Evolutionary conservation across 73 alveolate species (phyloP).

Genomic region (Blepharisma stoltei): DNA sequence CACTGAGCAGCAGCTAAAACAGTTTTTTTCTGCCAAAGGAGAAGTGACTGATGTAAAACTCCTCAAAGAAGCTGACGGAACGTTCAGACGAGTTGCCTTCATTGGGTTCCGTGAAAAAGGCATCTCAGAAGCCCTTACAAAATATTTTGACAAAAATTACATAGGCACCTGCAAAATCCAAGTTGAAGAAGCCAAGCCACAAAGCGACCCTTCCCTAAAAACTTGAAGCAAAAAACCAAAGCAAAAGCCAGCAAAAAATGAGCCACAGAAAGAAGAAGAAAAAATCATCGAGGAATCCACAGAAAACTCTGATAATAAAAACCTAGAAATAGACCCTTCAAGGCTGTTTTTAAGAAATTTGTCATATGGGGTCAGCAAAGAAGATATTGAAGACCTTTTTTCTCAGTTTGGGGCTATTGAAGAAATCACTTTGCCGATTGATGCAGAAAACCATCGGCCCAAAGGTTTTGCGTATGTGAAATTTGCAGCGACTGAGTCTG

Average conservation of each 20-base stretch:
- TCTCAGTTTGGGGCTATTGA: constrained; percentile 83
- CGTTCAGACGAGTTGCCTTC: constrained; percentile 59
- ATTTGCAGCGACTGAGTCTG: constrained; percentile 81
- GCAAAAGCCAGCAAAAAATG: constrained; percentile 51
- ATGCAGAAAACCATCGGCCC: constrained; percentile 70
- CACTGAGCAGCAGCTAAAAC: constrained; percentile 69
- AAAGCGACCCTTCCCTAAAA: constrained; percentile 44
- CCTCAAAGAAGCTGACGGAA: constrained; percentile 56
- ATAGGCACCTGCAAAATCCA: constrained; percentile 56
- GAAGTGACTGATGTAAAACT: constrained; percentile 63
- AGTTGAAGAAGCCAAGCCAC: constrained; percentile 64
- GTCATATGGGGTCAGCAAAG: constrained; percentile 85
- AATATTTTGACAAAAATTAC: constrained; percentile 60
- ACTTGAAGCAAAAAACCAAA: constrained; percentile 37
- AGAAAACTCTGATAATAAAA: constrained; percentile 27
- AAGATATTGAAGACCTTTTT: constrained; percentile 78
- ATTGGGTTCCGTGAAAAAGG: constrained; percentile 53
- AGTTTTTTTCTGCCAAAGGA: constrained; percentile 75
- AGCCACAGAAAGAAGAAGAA: constrained; percentile 50
- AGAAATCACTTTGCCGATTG: constrained; percentile 83
- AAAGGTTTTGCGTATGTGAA: constrained; percentile 89
- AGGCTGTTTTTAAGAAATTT: constrained; percentile 92
- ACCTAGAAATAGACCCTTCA: constrained; percentile 66
- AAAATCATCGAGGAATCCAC: constrained; percentile 39
- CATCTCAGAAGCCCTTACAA: constrained; percentile 43